Evolutionary conservation across 1,139 yeast species (phyloP).

Genomic region (Scheffersomyces illinoinensis): DNA sequence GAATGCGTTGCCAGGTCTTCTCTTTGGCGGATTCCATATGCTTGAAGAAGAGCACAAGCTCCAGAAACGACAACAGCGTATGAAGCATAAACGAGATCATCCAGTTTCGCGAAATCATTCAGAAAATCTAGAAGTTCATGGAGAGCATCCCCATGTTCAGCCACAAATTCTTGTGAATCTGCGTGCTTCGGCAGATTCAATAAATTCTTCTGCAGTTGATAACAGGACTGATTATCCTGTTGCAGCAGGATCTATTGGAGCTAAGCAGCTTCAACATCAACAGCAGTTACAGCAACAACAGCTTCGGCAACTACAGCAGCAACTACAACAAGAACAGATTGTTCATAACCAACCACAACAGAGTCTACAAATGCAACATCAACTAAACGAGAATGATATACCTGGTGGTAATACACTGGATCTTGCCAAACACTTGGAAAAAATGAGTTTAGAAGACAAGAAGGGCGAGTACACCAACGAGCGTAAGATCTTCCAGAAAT

Average conservation of each 20-base stretch:
- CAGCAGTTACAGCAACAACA: background rate
- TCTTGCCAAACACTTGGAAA: slow-evolving; percentile 4
- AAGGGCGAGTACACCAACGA: slow-evolving; percentile 6
- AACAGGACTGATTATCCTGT: background rate
- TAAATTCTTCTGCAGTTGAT: background rate
- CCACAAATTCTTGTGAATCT: background rate
- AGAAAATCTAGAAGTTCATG: slow-evolving; percentile 2
- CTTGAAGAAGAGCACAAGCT: slow-evolving; percentile 38
- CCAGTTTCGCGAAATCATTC: background rate
- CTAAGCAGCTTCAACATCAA: background rate
- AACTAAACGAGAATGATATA: background rate
- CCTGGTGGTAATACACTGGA: slow-evolving; percentile 1
- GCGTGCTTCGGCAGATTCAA: background rate
- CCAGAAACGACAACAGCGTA: slow-evolving; percentile 28
- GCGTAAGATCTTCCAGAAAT: slow-evolving; percentile 20
- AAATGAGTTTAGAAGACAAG: slow-evolving; percentile 3
- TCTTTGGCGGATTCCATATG: slow-evolving; percentile 44
- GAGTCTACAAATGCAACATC: background rate
- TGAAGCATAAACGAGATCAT: slow-evolving; percentile 5
- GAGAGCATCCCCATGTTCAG: slow-evolving; percentile 1
- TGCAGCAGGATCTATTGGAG: background rate
- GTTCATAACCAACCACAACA: background rate
- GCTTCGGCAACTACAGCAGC: background rate
- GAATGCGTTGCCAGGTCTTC: slow-evolving; percentile 40
- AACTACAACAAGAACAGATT: background rate